Evolutionary conservation across 352 stramenopile species (phyloP).

Genomic region (Phytopythium boreale): DNA sequence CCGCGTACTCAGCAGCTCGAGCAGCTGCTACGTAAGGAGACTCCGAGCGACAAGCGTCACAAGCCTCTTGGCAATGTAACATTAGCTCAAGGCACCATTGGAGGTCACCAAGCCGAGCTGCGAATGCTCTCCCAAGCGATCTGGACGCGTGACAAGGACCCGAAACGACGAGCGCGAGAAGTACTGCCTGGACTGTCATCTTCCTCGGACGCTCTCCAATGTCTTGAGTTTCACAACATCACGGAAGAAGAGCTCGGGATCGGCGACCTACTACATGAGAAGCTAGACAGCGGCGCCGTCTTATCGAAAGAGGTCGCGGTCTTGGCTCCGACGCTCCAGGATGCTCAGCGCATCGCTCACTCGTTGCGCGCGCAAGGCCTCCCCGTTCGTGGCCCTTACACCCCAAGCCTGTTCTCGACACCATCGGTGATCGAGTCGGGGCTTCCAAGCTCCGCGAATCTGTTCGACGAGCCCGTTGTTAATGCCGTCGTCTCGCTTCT

Average conservation of each 20-base stretch:
- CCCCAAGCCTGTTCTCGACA: background rate
- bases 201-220: slow-evolving; percentile 6
- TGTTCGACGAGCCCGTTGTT: slow-evolving; percentile 63
- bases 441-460: slow-evolving; percentile 8
- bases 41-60: background rate
- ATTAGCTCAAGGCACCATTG: background rate
- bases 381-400: slow-evolving; percentile 9
- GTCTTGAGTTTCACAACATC: slow-evolving; percentile 15
- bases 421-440: background rate
- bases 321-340: slow-evolving; percentile 26
- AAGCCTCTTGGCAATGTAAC: background rate
- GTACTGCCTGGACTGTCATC: background rate
- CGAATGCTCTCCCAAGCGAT: background rate
- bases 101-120: background rate
- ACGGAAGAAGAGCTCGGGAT: slow-evolving; percentile 19
- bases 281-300: background rate
- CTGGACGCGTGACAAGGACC: background rate
- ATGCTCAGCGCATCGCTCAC: slow-evolving; percentile 32
- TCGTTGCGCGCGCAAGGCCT: slow-evolving; percentile 34
- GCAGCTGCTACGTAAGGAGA: slow-evolving; percentile 1
- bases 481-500: slow-evolving; percentile 66
- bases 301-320: slow-evolving; percentile 19
- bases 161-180: no score
- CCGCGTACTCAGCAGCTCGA: slow-evolving; percentile 33
- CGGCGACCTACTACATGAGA: slow-evolving; percentile 8